Conservation (phyloP, 805 yeast genomes). For the Candida nemodendra region DNA sequence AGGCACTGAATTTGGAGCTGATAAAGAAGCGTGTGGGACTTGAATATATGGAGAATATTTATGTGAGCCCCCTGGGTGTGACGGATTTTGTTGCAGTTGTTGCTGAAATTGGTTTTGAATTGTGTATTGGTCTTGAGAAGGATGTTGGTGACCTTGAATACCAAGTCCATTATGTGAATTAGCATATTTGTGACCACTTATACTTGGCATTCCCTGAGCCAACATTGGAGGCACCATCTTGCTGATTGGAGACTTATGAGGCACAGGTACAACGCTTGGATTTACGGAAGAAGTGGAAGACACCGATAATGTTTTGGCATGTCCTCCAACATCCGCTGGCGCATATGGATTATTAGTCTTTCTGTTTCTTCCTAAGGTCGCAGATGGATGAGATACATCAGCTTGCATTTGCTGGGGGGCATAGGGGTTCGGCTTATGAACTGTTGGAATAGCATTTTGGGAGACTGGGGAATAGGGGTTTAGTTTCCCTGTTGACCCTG, state of each 20-base stretch:
- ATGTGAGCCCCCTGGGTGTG: constrained; percentile 2
- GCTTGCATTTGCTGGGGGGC: constrained; percentile 13
- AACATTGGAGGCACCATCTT: constrained; percentile 14
- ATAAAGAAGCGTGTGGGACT: constrained; percentile 4
- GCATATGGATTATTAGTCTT: constrained; percentile 31
- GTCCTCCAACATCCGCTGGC: constrained; percentile 32
- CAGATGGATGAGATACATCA: constrained; percentile 5
- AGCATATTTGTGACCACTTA: constrained; percentile 3
- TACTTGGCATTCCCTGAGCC: not conserved
- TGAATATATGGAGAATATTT: constrained; percentile 22
- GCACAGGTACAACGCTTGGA: constrained; percentile 32
- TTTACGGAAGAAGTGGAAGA: constrained; percentile 23
- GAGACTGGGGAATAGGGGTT: constrained; percentile 15
- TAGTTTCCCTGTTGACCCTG: constrained; percentile 4
- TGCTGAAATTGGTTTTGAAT: constrained; percentile 1
- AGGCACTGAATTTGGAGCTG: constrained; percentile 9
- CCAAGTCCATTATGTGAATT: constrained; percentile 1
- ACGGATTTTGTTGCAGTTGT: constrained; percentile 1
- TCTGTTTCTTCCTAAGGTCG: constrained; percentile 4
- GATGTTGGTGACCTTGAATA: constrained; percentile 2
- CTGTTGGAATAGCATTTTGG: constrained; percentile 1
- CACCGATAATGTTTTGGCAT: constrained; percentile 25
- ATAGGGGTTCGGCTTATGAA: constrained; percentile 33
- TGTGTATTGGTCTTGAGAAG: constrained; percentile 4
- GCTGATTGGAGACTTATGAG: constrained; percentile 22